Base-by-base conservation (phyloP, 495 filamentous ascomycete genomes). In the Aspergillus campestris region DNA sequence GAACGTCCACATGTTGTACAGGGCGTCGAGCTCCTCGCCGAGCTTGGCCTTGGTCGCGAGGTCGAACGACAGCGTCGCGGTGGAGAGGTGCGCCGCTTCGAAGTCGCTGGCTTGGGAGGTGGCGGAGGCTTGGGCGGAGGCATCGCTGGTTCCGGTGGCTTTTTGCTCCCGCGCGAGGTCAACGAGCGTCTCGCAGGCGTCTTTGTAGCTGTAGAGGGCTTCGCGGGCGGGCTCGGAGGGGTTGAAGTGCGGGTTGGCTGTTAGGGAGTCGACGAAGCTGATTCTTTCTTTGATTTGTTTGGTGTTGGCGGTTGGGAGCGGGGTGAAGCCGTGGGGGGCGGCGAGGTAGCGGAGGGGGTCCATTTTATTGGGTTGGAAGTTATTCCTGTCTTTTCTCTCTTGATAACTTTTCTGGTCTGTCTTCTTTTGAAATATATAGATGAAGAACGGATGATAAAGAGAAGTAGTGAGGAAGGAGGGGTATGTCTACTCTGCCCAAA, bases 1-100 rank as follows among this genome's bases (percentile, higher is more conserved):
- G 47, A 39, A 43, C n/a, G n/a, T 18, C 47, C 47, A 49, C 34
- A 49, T 39, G 30, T 40, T 40, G 24, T 37, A 40, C 8, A 49
- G 41, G 34, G 40, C 44, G 35, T 49, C 47, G 40, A 44, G 28
- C 15, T 49, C 47, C 28, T 49, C 47, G 35, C 47, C 47, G 10
- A 49, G 29, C 35, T 49, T 49, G 41, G 42, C 40, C 29, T 49
- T 49, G 35, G 47, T 49, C 24, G 40, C 41, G 47, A 49, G 34
- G 27, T 49, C 47, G 40, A 44, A 49, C 6, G 47, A 49, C 11
- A 49, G 35, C 6, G 35, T 39, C 3, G 32, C 35, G 10, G 40
- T 9, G 40, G 14, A 11, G 15, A 38, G 29, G 36, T 34, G 39
- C 7, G 40, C n/a, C 30, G 38, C 28, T 37, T 49, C 41, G 31